Percentiles rank a stretch among this genome's conserved stretches.
phyloP scores from a whole-genome alignment of 371 early-diverging fungal species.

The Lichtheimia ramosa region DNA sequence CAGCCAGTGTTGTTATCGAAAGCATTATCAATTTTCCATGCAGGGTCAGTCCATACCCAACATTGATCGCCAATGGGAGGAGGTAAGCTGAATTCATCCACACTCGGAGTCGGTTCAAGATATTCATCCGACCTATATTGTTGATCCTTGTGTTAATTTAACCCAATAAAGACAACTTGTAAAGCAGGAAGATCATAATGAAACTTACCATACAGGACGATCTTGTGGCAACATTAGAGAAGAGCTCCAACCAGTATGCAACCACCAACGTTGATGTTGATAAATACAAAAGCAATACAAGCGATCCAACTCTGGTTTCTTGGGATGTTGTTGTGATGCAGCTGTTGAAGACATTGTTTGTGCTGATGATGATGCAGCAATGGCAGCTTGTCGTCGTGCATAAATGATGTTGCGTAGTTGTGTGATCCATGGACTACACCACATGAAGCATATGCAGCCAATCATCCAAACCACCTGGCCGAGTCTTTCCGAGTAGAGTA shows the following conservation, averaged over 20 bases:
- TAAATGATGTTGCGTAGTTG: constrained; percentile 6
- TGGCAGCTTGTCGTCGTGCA: not conserved
- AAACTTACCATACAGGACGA: constrained; percentile 26
- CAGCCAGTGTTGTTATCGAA: constrained; percentile 15
- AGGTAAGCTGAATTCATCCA: constrained; percentile 22
- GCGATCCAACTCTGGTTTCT: constrained; percentile 8
- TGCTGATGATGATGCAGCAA: not conserved
- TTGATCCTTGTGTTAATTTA: not conserved
- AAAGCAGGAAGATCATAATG: not conserved
- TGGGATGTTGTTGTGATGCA: not conserved
- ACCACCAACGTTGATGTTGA: constrained; percentile 38
- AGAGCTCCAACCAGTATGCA: constrained; percentile 23
- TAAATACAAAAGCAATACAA: constrained; percentile 24
- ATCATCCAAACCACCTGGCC: constrained; percentile 2
- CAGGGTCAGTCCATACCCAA: constrained; percentile 18
- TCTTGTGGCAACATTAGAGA: constrained; percentile 22
- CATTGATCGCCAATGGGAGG: constrained; percentile 9
- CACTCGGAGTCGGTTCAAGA: constrained; percentile 20
- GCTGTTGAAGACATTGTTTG: not conserved
- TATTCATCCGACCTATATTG: constrained; percentile 26
- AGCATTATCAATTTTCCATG: constrained; percentile 11
- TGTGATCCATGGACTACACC: constrained; percentile 12
- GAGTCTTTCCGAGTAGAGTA: not conserved
- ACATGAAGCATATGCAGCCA: constrained; percentile 5
- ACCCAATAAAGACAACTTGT: constrained; percentile 1